Evolutionary conservation across 805 yeast genomes (phyloP), one percentile per base, ranked within the genome.

Genomic region (Wickerhamomyces canadensis): DNA sequence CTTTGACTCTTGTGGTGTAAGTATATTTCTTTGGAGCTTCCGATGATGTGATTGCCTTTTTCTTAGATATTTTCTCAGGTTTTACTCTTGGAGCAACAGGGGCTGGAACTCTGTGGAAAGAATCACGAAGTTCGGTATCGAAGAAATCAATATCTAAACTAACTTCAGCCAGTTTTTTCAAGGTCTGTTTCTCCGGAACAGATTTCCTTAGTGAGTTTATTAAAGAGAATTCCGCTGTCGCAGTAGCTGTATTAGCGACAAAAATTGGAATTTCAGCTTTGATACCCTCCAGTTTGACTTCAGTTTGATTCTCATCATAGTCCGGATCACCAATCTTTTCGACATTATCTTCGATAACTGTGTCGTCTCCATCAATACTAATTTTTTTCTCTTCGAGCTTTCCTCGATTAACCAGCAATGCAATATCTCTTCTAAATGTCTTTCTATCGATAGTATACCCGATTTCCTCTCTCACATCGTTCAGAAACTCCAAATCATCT

Each of bases 391-490:
- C 50, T 9, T 19, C 13, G 4, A 69, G 34, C 23, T 51, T 48
- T 6, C 65, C 61, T 11, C 63, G 55, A 0, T 45, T 42, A 5
- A 56, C 57, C 21, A 77, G 56, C 4, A 48, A 40, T 1, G 47
- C 44, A 0, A 73, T 60, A 44, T 75, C 81, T 6, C 70, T 65
- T 6, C 53, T 49, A 11, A 74, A 49, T 0, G 89, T 82, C 36
- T 68, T 70, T 24, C 74, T 67, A 46, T 82, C 89, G 14, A 78
- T 62, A 1, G 55, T 56, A 12, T 72, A 63, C 0, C 68, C 69
- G 44, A 72, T 44, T 14, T 43, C 47, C 4, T 60, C 64, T n/a
- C 75, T 65, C 2, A 79, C 46, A 5, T 50, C 55, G 9, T 60
- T 62, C 27, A 63, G 51, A 25, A 79, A 59, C 9, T 53, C 58